These are phyloP conservation scores for Hibiscus tridactylites DNA, from an alignment of 345 rosid genomes.

Conservation along the genomic window DNA sequence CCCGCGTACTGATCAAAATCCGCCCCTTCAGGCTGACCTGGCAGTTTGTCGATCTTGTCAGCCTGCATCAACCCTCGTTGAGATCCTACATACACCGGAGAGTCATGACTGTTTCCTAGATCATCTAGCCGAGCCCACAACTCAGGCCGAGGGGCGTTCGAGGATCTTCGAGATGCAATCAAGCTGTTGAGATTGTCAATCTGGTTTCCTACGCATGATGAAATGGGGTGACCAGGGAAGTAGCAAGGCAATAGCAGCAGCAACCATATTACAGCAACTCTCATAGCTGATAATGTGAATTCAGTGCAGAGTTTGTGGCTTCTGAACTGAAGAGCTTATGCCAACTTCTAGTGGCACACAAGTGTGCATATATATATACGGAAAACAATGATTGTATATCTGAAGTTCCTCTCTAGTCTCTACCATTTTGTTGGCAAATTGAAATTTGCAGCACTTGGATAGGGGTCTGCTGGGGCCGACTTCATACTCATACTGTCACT, in stretches of 20 bases:
- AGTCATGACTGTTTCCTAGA: not conserved
- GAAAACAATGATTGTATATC: not conserved
- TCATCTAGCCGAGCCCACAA: constrained; percentile 12
- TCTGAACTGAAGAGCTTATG: not conserved
- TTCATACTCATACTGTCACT: not conserved
- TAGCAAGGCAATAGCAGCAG: constrained; percentile 12
- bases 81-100: constrained; percentile 3
- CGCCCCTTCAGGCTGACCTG: constrained; percentile 15
- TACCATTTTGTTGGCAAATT: not conserved
- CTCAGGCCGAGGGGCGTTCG: constrained; percentile 15
- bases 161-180: constrained; percentile 21
- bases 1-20: constrained; percentile 20
- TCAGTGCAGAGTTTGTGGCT: not conserved
- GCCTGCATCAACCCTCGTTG: constrained; percentile 12
- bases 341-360: not conserved
- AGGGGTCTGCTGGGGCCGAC: not conserved
- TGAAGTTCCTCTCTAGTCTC: not conserved
- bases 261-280: not conserved
- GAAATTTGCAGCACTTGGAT: not conserved
- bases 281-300: not conserved
- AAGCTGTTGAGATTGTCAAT: constrained; percentile 18
- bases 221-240: constrained; percentile 8
- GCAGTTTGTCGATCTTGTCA: constrained; percentile 1
- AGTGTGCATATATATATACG: not conserved
- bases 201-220: constrained; percentile 28